Evolutionary conservation across 1,284 basidiomycete species (phyloP).

Genomic region (Exobasidium rhododendri): DNA sequence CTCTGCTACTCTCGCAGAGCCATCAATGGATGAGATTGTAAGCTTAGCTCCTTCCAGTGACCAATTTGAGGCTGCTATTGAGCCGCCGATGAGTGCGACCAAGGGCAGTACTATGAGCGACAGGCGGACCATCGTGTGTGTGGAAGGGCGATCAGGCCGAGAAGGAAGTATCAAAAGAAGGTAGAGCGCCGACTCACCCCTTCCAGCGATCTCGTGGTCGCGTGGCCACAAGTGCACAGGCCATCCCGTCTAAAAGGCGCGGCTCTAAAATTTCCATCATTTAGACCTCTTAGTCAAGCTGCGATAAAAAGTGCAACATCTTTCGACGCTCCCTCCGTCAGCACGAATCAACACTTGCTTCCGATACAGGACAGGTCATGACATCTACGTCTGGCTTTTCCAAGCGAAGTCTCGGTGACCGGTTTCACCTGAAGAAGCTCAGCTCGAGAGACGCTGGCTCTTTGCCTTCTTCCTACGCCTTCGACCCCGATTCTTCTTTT

Average conservation of each 20-base stretch:
- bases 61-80: not conserved
- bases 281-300: too few relatives aligned
- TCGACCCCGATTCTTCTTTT: not conserved
- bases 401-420: not conserved
- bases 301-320: too few relatives aligned
- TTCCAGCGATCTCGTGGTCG: too few relatives aligned
- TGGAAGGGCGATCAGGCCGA: not conserved
- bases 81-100: not conserved
- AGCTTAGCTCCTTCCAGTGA: conserved; percentile 8
- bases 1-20: conserved; percentile 5
- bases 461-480: not conserved
- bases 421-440: not conserved
- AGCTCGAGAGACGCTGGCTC: not conserved
- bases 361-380: too few relatives aligned
- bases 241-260: too few relatives aligned
- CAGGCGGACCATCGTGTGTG: not conserved
- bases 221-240: too few relatives aligned
- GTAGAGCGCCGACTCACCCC: too few relatives aligned
- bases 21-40: conserved; percentile 6
- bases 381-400: not conserved
- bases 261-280: too few relatives aligned
- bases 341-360: too few relatives aligned
- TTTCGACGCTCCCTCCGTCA: too few relatives aligned
- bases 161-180: conserved; percentile 2
- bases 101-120: not conserved